These are phyloP conservation scores for Cyamopsis tetragonoloba DNA, from an alignment of 306 rosid genomes.

Conservation along the genomic window DNA sequence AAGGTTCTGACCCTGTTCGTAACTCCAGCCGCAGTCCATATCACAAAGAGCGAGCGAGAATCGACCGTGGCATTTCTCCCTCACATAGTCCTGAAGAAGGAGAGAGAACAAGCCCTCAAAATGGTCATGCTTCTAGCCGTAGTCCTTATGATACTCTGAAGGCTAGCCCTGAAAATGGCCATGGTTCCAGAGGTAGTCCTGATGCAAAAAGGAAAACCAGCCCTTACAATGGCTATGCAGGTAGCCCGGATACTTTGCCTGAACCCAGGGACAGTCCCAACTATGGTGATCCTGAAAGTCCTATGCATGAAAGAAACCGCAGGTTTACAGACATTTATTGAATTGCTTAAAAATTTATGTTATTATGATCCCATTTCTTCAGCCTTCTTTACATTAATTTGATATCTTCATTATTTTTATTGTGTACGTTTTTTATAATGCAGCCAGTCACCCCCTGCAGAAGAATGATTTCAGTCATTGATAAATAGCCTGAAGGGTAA, in stretches of 20 bases:
- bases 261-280: conserved; percentile 71
- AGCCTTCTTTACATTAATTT: background rate
- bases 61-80: conserved; percentile 30
- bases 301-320: conserved; percentile 62
- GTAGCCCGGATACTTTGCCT: conserved; percentile 47
- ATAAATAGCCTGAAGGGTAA: conserved; percentile 6
- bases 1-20: conserved; percentile 42
- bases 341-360: background rate
- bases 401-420: background rate
- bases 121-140: conserved; percentile 26
- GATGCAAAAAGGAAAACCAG: conserved; percentile 40
- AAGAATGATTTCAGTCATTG: conserved; percentile 50
- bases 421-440: conserved; percentile 13
- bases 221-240: conserved; percentile 56
- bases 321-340: conserved; percentile 48
- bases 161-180: conserved; percentile 64
- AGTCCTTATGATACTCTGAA: conserved; percentile 53
- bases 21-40: conserved; percentile 40
- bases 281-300: conserved; percentile 80
- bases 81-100: conserved; percentile 45
- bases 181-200: conserved; percentile 41
- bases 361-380: background rate
- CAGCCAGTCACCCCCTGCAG: conserved; percentile 83
- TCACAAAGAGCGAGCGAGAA: conserved; percentile 38
- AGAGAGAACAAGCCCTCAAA: conserved; percentile 42